Evolutionary conservation across 2,329 filamentous ascomycete genomes (phyloP), one percentile per base, ranked within the genome.

Genomic region (Microcyclosporella mali): DNA sequence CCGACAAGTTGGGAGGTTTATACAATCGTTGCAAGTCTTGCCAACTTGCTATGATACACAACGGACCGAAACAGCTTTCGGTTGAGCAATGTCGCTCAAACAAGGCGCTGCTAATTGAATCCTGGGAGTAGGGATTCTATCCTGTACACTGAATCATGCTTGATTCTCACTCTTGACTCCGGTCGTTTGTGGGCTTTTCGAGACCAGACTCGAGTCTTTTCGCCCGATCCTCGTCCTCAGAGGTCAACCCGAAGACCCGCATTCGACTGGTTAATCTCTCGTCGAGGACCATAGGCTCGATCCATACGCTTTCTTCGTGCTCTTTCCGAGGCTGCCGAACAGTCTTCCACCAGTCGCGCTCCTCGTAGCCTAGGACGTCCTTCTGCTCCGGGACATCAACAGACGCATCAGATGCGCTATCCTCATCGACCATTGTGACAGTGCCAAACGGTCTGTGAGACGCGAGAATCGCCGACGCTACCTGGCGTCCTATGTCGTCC

Each of bases 301-400:
- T 65, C 85, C 87, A 95, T 37, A 89, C 81, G 56, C 77, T 79
- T 39, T 70, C 63, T 40, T 74, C 71, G 59, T 68, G 56, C 62
- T 75, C 66, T 58, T 69, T 61, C 60, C 75, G 59, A 59, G 67
- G 63, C 32, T 63, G 62, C 66, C 78, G 81, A 4, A 82, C 77
- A n/a, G 76, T 81, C 68, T 94, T 94, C 64, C 84, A 81, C 88
- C 88, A 95, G 62, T 90, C 79, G 33, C 67, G 67, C 67, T 95
- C 88, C 68, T 92, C 88, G 28, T 79, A 68, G 29, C 72, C 70
- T 18, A 95, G 76, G 10, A 79, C 68, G 3, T 66, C 70, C 59
- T 84, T 71, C 56, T 85, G 81, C 64, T 90, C 85, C 62, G 70
- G 73, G 38, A 68, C 66, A 25, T 56, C 52, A 12, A 58, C 51